phyloP scores from a whole-genome alignment of 2,329 filamentous ascomycete genomes.

The Tolypocladium pustulatum region DNA sequence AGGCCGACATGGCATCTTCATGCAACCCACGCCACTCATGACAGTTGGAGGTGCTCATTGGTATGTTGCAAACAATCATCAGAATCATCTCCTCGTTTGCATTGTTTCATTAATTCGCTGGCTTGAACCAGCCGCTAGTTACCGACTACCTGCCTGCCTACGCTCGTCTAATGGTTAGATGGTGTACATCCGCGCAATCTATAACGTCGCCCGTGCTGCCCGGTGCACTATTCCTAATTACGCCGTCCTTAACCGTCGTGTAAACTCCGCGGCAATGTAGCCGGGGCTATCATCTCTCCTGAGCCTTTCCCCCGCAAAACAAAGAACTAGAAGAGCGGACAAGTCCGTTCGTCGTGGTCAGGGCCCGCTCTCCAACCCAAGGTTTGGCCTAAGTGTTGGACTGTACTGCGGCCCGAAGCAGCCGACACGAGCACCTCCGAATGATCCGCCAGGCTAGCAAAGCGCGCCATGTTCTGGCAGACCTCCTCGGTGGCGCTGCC shows the following conservation, averaged over 20 bases:
- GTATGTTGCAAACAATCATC: not conserved
- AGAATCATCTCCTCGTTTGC: not conserved
- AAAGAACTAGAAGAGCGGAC: not conserved
- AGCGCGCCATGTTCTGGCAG: not conserved
- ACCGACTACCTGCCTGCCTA: not conserved
- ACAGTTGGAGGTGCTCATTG: not conserved
- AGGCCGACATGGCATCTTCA: not conserved
- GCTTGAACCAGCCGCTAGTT: not conserved
- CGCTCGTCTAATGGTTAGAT: slow-evolving; percentile 1
- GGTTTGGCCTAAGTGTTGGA: not conserved
- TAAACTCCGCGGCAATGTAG: not conserved
- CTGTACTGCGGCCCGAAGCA: not conserved
- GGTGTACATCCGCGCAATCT: slow-evolving; percentile 5
- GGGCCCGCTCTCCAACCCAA: not conserved
- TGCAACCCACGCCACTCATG: not conserved
- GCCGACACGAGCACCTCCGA: not conserved
- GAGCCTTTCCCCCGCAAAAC: not conserved
- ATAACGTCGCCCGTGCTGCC: slow-evolving; percentile 2
- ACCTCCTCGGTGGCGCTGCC: not conserved
- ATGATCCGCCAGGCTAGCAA: not conserved
- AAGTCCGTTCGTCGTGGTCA: not conserved
- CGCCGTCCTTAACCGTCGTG: not conserved
- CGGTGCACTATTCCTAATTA: not conserved
- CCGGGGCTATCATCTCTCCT: not conserved
- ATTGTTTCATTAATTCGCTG: slow-evolving; percentile 1